Base-by-base conservation (phyloP, 768 basidiomycete genomes). In the Suillus hirtellus region DNA sequence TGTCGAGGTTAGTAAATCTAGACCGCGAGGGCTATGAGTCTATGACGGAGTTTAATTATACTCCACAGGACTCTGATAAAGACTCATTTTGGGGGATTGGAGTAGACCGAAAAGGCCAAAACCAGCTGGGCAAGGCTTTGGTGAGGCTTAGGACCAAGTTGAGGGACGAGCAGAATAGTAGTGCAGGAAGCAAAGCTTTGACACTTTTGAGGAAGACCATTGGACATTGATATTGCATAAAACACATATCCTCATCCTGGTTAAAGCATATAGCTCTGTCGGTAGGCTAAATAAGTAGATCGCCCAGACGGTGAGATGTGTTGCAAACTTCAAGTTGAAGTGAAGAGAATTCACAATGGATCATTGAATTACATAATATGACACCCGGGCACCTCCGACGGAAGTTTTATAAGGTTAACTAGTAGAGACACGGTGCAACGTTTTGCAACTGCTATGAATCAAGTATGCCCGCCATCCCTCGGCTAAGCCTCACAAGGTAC, bases 111-210 rank as follows among this genome's bases (percentile, higher is more conserved):
- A 69, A 69, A 63, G 80, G 79, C 47, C 68, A 74, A 65, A 80
- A 80, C 62, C 76, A 80, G 65, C 69, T 81, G 19, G 80, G 79
- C 27, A 79, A 78, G 65, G 75, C 79, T 55, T 75, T 80, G 47
- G 73, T 74, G 61, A 75, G 77, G 61, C 67, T 80, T 62, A 75
- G 79, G 68, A 67, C 64, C 63, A 69, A 67, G 61, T 65, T 78
- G 67, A 72, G 71, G 59, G 67, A 66, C 66, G 69, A 68, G 60
- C 55, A 58, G 38, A 58, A 38, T 8, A 50, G 0, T 3, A 27
- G 24, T 27, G 38, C 38, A 42, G 55, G 55, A 27, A 58, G 24
- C 38, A 58, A 19, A 24, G 24, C 55, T 27, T 24, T 58, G 55
- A 27, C 55, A 7, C 55, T 56, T 10, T 40, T 56, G 55, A 58